A percentile compares a stretch with the other conserved stretches of the same genome.
phyloP scores from a whole-genome alignment of 1,139 yeast species.

The Arxiozyma bovina region DNA sequence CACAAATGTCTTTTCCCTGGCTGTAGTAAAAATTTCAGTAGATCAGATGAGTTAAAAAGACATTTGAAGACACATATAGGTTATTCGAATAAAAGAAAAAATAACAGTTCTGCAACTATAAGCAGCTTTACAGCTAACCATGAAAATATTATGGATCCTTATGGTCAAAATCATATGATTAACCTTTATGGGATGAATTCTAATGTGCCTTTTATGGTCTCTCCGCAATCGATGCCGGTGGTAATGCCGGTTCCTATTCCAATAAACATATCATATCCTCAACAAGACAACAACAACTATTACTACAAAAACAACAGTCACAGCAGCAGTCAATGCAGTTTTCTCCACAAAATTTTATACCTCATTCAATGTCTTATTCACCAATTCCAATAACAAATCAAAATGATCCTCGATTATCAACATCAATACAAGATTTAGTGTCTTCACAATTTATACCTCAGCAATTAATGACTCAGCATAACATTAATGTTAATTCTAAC shows the following conservation, averaged over 20 bases:
- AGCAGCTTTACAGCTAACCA: not conserved
- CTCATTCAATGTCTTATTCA: not conserved
- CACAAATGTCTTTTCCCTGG: conserved; percentile 84
- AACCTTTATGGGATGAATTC: conserved; percentile 2
- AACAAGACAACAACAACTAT: not conserved
- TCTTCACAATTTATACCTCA: not conserved
- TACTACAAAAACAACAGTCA: not conserved
- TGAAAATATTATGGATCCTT: not conserved
- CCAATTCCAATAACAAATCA: not conserved
- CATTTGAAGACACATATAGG: conserved; percentile 67
- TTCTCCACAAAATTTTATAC: not conserved
- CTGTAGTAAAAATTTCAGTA: conserved; percentile 73
- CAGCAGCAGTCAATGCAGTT: not conserved
- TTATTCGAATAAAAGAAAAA: conserved; percentile 1
- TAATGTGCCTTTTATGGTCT: conserved; percentile 4
- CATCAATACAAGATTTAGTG: not conserved
- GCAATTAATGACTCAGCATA: conserved; percentile 1
- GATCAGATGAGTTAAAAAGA: conserved; percentile 86
- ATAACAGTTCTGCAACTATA: not conserved
- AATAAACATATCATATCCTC: not conserved
- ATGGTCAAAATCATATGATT: conserved; percentile 3
- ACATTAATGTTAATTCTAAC: conserved; percentile 5
- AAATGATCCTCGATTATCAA: not conserved
- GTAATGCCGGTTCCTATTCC: conserved; percentile 5
- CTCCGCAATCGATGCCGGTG: conserved; percentile 5